phyloP scores from a whole-genome alignment of 495 filamentous ascomycete genomes.

The Neurospora sp. region DNA sequence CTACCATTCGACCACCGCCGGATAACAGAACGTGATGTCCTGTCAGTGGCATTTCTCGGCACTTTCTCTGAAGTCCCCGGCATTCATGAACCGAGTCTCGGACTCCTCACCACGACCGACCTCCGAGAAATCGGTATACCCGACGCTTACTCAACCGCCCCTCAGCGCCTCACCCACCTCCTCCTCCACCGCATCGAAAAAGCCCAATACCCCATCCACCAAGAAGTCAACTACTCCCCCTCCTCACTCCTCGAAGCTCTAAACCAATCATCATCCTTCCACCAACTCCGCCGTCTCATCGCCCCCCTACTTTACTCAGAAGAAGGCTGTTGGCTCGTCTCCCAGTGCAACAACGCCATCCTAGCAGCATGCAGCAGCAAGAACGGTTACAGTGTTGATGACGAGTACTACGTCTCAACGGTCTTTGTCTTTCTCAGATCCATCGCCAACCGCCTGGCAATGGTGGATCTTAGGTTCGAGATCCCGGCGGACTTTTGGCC shows the following conservation, averaged over 20 bases:
- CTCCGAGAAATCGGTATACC: neutral
- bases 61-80: neutral
- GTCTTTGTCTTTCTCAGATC: neutral
- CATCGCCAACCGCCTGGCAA: neutral
- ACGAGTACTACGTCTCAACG: neutral
- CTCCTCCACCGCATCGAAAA: neutral
- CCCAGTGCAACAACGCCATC: neutral
- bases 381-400: neutral
- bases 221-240: neutral
- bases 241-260: neutral
- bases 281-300: neutral
- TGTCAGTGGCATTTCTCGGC: slow-evolving; percentile 14
- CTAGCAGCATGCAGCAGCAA: neutral
- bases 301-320: neutral
- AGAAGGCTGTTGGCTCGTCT: neutral
- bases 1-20: slow-evolving; percentile 2
- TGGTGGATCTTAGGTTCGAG: neutral
- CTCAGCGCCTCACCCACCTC: neutral
- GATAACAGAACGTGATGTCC: slow-evolving; percentile 20
- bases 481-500: neutral
- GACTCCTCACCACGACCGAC: neutral
- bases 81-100: neutral
- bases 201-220: neutral
- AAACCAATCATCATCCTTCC: neutral
- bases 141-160: neutral